Evolutionary conservation across 2,329 filamentous ascomycete species (phyloP).

Genomic region (Verruconis gallopava): DNA sequence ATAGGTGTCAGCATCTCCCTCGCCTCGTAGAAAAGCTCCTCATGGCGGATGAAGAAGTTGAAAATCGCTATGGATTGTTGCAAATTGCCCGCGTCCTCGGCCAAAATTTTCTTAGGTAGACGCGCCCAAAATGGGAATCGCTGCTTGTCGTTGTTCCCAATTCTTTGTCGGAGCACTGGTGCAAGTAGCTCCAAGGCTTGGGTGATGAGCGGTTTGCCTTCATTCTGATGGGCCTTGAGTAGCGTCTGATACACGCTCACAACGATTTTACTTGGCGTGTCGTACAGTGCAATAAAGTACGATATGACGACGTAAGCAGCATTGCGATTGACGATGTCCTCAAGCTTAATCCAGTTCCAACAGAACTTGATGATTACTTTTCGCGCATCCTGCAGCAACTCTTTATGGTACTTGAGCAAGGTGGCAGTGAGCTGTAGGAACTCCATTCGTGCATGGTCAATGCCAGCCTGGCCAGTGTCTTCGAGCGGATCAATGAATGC

Average conservation of each 20-base stretch:
- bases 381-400: constrained; percentile 74
- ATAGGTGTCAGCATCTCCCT: constrained; percentile 80
- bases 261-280: constrained; percentile 91
- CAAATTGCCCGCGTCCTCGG: constrained; percentile 87
- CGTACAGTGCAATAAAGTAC: constrained; percentile 95
- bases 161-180: constrained; percentile 81
- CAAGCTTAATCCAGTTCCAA: constrained; percentile 96
- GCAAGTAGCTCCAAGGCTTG: constrained; percentile 90
- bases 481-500: constrained; percentile 64
- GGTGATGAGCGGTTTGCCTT: constrained; percentile 81
- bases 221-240: constrained; percentile 85
- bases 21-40: constrained; percentile 87
- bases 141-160: constrained; percentile 54
- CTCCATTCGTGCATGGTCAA: constrained; percentile 94
- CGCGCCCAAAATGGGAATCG: constrained; percentile 76
- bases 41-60: constrained; percentile 86
- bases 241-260: constrained; percentile 89
- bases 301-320: constrained; percentile 93
- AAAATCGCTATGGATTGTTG: constrained; percentile 97
- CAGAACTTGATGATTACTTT: constrained; percentile 99
- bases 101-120: constrained; percentile 77
- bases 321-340: constrained; percentile 98
- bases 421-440: constrained; percentile 88
- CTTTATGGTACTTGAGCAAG: constrained; percentile 87
- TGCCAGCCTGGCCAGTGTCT: constrained; percentile 65